Percentiles rank a stretch among this genome's conserved stretches.
These are phyloP conservation scores for Scytalidium lignicola DNA, from an alignment of 2,329 filamentous ascomycete species.

Conservation along the genomic window DNA sequence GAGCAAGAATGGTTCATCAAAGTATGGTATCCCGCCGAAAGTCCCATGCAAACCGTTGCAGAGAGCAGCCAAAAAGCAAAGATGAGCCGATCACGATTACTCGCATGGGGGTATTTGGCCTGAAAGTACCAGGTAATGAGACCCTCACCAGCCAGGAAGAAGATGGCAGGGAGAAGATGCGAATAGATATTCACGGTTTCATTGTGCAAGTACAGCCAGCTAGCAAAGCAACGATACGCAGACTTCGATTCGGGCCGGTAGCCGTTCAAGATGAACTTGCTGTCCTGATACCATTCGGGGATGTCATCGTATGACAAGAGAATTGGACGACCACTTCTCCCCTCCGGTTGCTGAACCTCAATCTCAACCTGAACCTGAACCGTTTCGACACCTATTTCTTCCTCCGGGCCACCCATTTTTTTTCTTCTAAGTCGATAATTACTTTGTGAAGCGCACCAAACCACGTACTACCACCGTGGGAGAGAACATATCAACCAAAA, in stretches of 20 bases:
- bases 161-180: conserved; percentile 38
- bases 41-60: conserved; percentile 30
- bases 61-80: conserved; percentile 35
- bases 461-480: background rate
- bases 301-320: conserved; percentile 31
- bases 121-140: conserved; percentile 25
- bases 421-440: background rate
- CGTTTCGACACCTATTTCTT: background rate
- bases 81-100: conserved; percentile 31
- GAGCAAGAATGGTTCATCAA: conserved; percentile 6
- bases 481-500: no score
- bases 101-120: conserved; percentile 28
- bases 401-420: background rate
- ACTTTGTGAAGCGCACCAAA: background rate
- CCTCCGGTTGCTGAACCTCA: no score
- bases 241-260: conserved; percentile 39
- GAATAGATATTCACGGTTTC: conserved; percentile 39
- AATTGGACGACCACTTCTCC: no score
- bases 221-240: conserved; percentile 30
- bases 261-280: conserved; percentile 34
- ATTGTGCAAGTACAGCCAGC: conserved; percentile 38
- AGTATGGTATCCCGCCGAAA: conserved; percentile 23
- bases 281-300: conserved; percentile 38
- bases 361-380: no score
- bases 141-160: conserved; percentile 29